Conservation (phyloP, 2,329 filamentous ascomycete species). For the Pseudonectria foliicola region DNA sequence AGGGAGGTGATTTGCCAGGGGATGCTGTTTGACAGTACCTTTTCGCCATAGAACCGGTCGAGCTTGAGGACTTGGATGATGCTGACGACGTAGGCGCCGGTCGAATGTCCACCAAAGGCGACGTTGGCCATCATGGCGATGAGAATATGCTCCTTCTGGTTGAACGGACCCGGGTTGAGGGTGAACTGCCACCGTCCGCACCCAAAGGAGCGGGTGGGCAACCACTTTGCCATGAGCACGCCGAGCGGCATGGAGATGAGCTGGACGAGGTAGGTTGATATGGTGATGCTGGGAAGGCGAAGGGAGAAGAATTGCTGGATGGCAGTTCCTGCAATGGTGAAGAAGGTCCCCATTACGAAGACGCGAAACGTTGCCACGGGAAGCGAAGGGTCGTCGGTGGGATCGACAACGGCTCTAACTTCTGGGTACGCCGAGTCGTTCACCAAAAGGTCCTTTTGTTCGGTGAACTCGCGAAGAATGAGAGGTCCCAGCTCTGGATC, state of each 20-base stretch:
- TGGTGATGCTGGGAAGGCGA: constrained; percentile 32
- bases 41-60: constrained; percentile 38
- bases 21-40: constrained; percentile 24
- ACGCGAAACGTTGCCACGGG: constrained; percentile 35
- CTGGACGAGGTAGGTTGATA: constrained; percentile 34
- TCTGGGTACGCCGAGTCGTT: constrained; percentile 33
- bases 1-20: constrained; percentile 40
- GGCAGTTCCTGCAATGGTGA: constrained; percentile 20
- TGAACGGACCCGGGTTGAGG: constrained; percentile 43
- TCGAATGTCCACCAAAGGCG: constrained; percentile 23
- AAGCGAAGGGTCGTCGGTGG: constrained; percentile 32
- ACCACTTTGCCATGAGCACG: constrained; percentile 22
- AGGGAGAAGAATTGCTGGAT: constrained; percentile 33
- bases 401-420: constrained; percentile 39
- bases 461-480: constrained; percentile 15
- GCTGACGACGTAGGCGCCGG: constrained; percentile 36
- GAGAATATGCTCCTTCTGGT: constrained; percentile 47
- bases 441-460: constrained; percentile 19
- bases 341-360: constrained; percentile 31
- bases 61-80: constrained; percentile 41
- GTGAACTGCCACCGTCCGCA: constrained; percentile 19
- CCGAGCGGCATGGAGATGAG: constrained; percentile 33
- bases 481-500: constrained; percentile 11
- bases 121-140: constrained; percentile 52
- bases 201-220: constrained; percentile 6